Conservation (phyloP, 1,139 yeast species). For the Saccharomyces uvarum region DNA sequence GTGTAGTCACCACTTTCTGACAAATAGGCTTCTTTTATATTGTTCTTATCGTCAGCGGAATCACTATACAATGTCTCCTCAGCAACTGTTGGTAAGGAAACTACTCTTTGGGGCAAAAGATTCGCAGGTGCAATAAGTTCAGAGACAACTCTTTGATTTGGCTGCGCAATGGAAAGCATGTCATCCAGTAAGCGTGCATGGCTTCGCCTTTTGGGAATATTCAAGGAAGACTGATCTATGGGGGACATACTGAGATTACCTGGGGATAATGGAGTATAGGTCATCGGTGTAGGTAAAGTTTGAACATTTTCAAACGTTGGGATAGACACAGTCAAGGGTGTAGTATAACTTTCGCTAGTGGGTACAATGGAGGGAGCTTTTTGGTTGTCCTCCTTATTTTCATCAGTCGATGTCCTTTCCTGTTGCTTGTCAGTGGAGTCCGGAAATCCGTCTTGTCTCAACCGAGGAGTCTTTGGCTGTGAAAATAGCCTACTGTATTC, state of each 20-base stretch:
- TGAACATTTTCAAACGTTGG: constrained; percentile 23
- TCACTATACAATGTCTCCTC: constrained; percentile 14
- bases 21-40: constrained; percentile 19
- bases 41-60: constrained; percentile 1
- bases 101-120: constrained; percentile 17
- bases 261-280: constrained; percentile 24
- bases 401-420: background rate
- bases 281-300: constrained; percentile 29
- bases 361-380: background rate
- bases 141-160: constrained; percentile 22
- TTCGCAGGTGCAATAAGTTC: constrained; percentile 20
- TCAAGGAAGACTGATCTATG: constrained; percentile 5
- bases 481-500: background rate
- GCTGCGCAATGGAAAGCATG: background rate
- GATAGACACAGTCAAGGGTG: constrained; percentile 17
- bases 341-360: constrained; percentile 1
- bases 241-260: constrained; percentile 14
- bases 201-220: constrained; percentile 15
- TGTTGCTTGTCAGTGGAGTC: background rate
- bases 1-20: constrained; percentile 2
- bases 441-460: constrained; percentile 10
- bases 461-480: constrained; percentile 9
- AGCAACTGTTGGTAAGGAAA: constrained; percentile 22
- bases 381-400: background rate
- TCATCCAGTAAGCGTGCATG: constrained; percentile 2